Evolutionary conservation across 805 yeast species (phyloP).

Genomic region (Candida loeiensis): DNA sequence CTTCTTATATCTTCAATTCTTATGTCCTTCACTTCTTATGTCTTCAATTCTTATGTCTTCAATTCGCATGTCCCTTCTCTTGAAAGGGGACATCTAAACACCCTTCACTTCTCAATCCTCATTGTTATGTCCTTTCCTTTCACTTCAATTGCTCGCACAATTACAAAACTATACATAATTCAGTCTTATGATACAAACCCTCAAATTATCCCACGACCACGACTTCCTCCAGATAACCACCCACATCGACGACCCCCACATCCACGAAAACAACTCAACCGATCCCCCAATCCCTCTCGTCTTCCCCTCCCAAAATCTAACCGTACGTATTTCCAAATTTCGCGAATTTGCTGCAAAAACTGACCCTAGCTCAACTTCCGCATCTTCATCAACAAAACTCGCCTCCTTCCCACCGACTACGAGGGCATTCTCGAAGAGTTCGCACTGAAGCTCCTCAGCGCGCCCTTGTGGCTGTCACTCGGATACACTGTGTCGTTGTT

Average conservation of each 20-base stretch:
- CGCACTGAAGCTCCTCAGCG: conserved; percentile 3
- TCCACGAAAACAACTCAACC: not conserved
- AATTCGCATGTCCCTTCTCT: no score
- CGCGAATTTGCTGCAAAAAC: conserved; percentile 3
- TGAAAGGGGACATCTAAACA: no score
- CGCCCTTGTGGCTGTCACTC: conserved; percentile 8
- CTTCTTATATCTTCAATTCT: no score
- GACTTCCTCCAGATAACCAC: no score
- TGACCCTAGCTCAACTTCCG: conserved; percentile 9
- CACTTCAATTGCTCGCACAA: no score
- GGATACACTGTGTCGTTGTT: conserved; percentile 5
- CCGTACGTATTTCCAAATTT: conserved; percentile 11
- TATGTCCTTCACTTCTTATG: no score
- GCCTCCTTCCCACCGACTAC: conserved; percentile 7
- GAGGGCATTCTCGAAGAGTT: conserved; percentile 14
- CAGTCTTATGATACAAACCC: no score
- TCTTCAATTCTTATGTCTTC: no score
- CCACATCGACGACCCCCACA: not conserved
- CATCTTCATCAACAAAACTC: conserved; percentile 12
- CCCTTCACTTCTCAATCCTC: no score
- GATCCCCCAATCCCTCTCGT: conserved; percentile 4
- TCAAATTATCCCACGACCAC: no score
- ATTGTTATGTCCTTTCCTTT: no score
- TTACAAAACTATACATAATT: no score
- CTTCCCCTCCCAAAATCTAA: conserved; percentile 10